Evolutionary conservation across 345 rosid genomes (phyloP).

Genomic region (Populus simonii): DNA sequence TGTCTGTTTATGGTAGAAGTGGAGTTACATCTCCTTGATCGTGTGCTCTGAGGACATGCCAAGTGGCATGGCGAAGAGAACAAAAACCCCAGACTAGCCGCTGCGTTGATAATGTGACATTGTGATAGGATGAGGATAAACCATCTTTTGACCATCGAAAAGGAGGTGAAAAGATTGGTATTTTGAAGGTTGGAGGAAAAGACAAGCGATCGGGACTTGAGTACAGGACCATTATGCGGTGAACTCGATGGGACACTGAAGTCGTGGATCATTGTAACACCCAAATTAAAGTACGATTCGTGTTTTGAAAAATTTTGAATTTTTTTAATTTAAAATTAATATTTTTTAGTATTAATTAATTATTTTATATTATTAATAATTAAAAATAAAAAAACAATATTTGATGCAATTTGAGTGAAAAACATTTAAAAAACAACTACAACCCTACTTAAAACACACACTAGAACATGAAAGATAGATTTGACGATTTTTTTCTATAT

Average conservation of each 20-base stretch:
- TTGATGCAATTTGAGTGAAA: rapidly evolving
- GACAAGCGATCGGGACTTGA: background rate
- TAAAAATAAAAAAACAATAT: too few species aligned
- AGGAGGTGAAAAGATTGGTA: too few species aligned
- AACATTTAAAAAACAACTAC: rapidly evolving
- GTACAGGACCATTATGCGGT: background rate
- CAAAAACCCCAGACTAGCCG: background rate
- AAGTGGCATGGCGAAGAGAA: background rate
- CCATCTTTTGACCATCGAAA: background rate
- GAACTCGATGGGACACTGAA: background rate
- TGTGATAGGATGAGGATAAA: background rate
- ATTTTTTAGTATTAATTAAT: too few species aligned
- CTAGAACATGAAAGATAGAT: rapidly evolving
- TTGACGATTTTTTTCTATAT: too few species aligned
- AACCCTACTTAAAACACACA: rapidly evolving
- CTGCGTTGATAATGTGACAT: background rate
- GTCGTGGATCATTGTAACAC: background rate
- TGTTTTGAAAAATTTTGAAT: too few species aligned
- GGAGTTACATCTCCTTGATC: background rate
- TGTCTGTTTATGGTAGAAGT: background rate
- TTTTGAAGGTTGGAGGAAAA: too few species aligned
- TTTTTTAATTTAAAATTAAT: too few species aligned
- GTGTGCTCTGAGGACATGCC: background rate
- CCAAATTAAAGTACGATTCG: background rate
- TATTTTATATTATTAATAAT: too few species aligned